Evolutionary conservation across 2,329 filamentous ascomycete genomes (phyloP).

Genomic region (Westerdykella sp.): DNA sequence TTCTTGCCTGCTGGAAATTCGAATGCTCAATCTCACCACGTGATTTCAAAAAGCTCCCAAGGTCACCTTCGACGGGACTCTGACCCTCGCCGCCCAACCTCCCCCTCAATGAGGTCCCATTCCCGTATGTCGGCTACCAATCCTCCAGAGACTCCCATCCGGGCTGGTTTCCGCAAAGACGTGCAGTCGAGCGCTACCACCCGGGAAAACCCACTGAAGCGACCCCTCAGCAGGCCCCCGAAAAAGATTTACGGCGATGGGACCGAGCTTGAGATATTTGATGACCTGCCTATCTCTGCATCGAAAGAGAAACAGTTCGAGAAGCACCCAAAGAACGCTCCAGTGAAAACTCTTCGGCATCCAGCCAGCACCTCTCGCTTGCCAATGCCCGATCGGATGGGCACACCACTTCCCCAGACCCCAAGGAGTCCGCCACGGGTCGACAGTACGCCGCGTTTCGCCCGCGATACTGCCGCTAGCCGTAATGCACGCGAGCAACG

Average conservation of each 20-base stretch:
- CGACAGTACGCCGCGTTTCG: constrained; percentile 55
- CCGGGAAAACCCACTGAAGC: constrained; percentile 53
- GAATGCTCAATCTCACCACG: constrained; percentile 70
- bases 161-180: constrained; percentile 38
- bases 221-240: constrained; percentile 53
- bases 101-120: constrained; percentile 42
- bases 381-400: constrained; percentile 41
- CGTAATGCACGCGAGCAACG: constrained; percentile 59
- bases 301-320: constrained; percentile 75
- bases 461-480: constrained; percentile 61
- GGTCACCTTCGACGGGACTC: constrained; percentile 77
- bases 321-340: constrained; percentile 67
- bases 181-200: constrained; percentile 46
- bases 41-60: constrained; percentile 63
- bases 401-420: constrained; percentile 44
- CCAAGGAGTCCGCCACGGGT: constrained; percentile 51
- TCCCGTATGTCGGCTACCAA: constrained; percentile 45
- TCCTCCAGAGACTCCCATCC: constrained; percentile 47
- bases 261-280: constrained; percentile 85
- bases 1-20: constrained; percentile 75
- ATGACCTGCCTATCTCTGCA: constrained; percentile 85
- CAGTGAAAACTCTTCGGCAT: constrained; percentile 55
- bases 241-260: constrained; percentile 70
- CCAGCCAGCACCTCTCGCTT: constrained; percentile 44
- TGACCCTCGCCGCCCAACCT: constrained; percentile 52